phyloP scores from a whole-genome alignment of 768 basidiomycete genomes.

The Strobilomyces echinocephalus region DNA sequence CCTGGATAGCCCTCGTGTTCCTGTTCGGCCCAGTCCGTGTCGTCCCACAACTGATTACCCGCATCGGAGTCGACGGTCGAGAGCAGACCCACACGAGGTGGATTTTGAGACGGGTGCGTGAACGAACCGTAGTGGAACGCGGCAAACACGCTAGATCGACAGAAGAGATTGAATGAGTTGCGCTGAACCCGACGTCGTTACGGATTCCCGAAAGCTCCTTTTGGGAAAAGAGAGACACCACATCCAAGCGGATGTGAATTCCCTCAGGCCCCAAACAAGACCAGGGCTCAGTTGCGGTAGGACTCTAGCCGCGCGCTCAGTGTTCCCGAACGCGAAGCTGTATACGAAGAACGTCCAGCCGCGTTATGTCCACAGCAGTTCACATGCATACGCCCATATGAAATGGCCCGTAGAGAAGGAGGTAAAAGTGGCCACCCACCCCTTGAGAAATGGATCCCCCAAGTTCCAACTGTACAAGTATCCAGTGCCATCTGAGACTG shows the following conservation, averaged over 20 bases:
- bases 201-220: constrained; percentile 16
- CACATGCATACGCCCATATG: not conserved
- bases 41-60: constrained; percentile 33
- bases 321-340: not conserved
- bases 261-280: not conserved
- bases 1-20: constrained; percentile 28
- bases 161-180: not conserved
- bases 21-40: constrained; percentile 33
- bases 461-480: constrained; percentile 76
- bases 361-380: constrained; percentile 3
- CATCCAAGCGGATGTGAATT: not conserved
- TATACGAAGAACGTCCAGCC: not conserved
- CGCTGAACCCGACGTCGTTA: not conserved
- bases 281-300: not conserved
- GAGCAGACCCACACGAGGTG: constrained; percentile 64
- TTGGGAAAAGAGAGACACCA: not conserved
- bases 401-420: not conserved
- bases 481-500: constrained; percentile 41
- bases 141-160: constrained; percentile 48
- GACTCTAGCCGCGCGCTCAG: not conserved
- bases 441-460: constrained; percentile 71
- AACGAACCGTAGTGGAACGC: constrained; percentile 73
- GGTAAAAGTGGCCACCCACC: constrained; percentile 44
- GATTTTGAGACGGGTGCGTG: constrained; percentile 60
- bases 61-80: constrained; percentile 66